Base-by-base conservation (phyloP, 352 stramenopile species). In the Pilasporangium apinafurcum region DNA sequence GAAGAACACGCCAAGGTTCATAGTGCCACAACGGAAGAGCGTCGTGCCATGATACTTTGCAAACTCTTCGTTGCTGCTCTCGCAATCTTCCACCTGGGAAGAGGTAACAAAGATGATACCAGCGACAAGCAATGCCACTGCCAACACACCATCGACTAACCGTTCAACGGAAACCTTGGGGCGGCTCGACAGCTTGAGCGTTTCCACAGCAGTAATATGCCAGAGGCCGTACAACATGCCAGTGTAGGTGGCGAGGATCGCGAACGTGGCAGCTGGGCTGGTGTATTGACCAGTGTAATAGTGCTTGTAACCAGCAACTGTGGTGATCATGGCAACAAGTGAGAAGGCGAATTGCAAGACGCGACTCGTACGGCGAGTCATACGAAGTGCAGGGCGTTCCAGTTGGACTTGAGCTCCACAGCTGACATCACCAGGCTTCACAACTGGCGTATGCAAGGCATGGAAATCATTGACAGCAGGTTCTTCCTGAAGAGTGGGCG, bases 231-330 rank as follows among this genome's bases (percentile, higher is more conserved):
- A 76, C 17, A 69, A 24, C n/a, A 57, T 52, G 36, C 43, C 57
- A 31, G 50, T 69, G 53, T 72, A 76, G 16, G 57, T 39, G 44
- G 69, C 59, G 37, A 76, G 54, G 36, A 76, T 71, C 12, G 50
- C 51, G 53, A 59, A 76, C 18, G 50, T 69, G 37, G 60, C 48
- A 60, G 58, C 65, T 35, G 64, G 64, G 41, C 48, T 55, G 8
- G 70, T 36, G 56, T 71, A 75, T 44, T 71, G 63, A 10, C 63
- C 63, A 4, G 59, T 68, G 56, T 56, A 75, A 53, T 75, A 75
- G 43, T 65, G 63, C 24, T 59, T 60, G 59, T 71, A 75, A 39
- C 56, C 59, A 14, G 55, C 14, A 22, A 59, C 56, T 8, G 55
- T 65, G 44, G 37, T 58, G 13, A 71, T 36, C 9, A 74, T 24